These are phyloP conservation scores for Excoecaria agallocha DNA, from an alignment of 345 rosid species.

Conservation along the genomic window DNA sequence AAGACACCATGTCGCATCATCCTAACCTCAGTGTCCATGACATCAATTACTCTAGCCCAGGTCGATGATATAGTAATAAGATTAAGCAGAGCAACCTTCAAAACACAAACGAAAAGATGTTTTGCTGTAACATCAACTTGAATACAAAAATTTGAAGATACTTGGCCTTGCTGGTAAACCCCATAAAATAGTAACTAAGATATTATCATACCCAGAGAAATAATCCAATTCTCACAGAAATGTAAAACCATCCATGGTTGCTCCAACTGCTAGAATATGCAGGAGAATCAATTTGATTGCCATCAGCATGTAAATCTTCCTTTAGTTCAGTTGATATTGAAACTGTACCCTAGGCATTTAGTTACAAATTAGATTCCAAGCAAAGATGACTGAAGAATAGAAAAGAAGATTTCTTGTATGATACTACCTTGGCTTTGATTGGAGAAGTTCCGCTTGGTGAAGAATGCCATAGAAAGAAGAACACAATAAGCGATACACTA, in stretches of 20 bases:
- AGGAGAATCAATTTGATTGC: conserved; percentile 31
- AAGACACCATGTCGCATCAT: conserved; percentile 7
- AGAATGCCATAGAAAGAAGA: conserved; percentile 71
- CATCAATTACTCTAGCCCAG: conserved; percentile 93
- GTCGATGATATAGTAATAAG: conserved; percentile 90
- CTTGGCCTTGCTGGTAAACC: conserved; percentile 1
- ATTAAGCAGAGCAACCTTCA: conserved; percentile 82
- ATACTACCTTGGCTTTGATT: conserved; percentile 46
- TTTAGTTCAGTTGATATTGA: conserved; percentile 34
- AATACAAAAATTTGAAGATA: conserved; percentile 1
- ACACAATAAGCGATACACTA: conserved; percentile 69
- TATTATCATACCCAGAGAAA: conserved; percentile 74
- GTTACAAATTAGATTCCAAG: conserved; percentile 6
- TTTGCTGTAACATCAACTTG: conserved; percentile 1
- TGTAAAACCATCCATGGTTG: conserved; percentile 62
- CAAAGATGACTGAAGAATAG: background rate
- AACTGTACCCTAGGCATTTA: conserved; percentile 42
- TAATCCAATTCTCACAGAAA: conserved; percentile 77
- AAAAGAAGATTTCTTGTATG: background rate
- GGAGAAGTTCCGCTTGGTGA: conserved; percentile 50
- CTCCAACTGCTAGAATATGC: conserved; percentile 42
- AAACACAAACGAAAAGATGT: background rate
- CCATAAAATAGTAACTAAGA: conserved; percentile 14
- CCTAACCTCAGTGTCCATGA: conserved; percentile 88
- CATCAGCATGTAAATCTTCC: conserved; percentile 30